Evolutionary conservation across 305 asterid genomes (phyloP).

Genomic region (Withania somnifera): DNA sequence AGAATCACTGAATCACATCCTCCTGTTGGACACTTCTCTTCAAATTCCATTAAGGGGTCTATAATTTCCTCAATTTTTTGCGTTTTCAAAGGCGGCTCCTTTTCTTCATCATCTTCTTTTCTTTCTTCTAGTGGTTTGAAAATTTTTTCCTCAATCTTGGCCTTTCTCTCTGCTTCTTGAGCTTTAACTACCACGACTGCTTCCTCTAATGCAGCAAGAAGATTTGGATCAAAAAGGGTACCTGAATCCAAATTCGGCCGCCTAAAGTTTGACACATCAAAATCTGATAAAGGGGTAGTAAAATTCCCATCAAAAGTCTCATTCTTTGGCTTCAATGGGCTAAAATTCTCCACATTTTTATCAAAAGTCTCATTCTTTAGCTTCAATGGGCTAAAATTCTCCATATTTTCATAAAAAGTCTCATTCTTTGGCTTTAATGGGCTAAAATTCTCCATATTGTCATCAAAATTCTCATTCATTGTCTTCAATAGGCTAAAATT

Average conservation of each 20-base stretch:
- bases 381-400: slow-evolving; percentile 1
- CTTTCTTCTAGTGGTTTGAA: slow-evolving; percentile 15
- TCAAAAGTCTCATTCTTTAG: slow-evolving; percentile 15
- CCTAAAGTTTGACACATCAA: slow-evolving; percentile 37
- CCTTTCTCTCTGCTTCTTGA: slow-evolving; percentile 41
- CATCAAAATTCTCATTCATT: slow-evolving; percentile 16
- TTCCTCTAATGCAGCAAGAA: slow-evolving; percentile 66
- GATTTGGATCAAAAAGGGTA: slow-evolving; percentile 68
- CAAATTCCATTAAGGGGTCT: slow-evolving; percentile 41
- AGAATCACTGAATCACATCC: slow-evolving; percentile 52
- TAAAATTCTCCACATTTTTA: background rate
- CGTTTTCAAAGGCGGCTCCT: slow-evolving; percentile 42
- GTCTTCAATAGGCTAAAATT: slow-evolving; percentile 1
- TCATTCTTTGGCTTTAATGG: slow-evolving; percentile 15
- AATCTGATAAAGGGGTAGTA: slow-evolving; percentile 17
- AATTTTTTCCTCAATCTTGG: slow-evolving; percentile 10
- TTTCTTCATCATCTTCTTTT: slow-evolving; percentile 1
- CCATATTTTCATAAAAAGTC: background rate
- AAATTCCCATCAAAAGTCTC: slow-evolving; percentile 13
- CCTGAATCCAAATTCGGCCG: slow-evolving; percentile 60
- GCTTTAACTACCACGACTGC: slow-evolving; percentile 60
- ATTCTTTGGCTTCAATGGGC: slow-evolving; percentile 10
- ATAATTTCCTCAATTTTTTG: slow-evolving; percentile 24
- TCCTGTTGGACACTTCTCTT: slow-evolving; percentile 69
- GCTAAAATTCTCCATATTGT: background rate